Evolutionary conservation across 305 asterid genomes (phyloP).

Genomic region (Fraxinus ornus): DNA sequence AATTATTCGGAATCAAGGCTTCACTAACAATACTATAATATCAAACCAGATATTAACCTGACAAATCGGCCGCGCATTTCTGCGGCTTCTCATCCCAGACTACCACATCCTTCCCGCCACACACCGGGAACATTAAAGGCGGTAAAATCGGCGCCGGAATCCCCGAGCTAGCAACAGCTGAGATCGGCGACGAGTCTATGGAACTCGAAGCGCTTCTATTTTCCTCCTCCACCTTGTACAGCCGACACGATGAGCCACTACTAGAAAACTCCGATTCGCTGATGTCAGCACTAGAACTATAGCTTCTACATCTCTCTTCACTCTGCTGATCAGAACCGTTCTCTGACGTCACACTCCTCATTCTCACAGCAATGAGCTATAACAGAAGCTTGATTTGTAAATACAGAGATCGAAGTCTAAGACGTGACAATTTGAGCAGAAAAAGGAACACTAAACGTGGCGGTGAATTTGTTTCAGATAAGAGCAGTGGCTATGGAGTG

Average conservation of each 20-base stretch:
- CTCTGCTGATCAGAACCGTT: slow-evolving; percentile 58
- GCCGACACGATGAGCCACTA: slow-evolving; percentile 35
- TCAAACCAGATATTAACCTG: slow-evolving; percentile 49
- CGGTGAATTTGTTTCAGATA: slow-evolving; percentile 16
- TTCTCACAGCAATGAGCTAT: slow-evolving; percentile 5
- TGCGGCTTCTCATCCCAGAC: slow-evolving; percentile 59
- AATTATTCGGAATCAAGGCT: background rate
- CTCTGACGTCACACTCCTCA: slow-evolving; percentile 82
- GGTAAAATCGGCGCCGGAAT: slow-evolving; percentile 42
- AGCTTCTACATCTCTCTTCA: slow-evolving; percentile 82
- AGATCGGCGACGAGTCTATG: slow-evolving; percentile 52
- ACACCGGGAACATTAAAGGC: slow-evolving; percentile 56
- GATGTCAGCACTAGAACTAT: slow-evolving; percentile 88
- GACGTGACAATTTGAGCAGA: slow-evolving; percentile 12
- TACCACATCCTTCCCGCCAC: slow-evolving; percentile 69
- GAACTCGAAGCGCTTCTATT: slow-evolving; percentile 65
- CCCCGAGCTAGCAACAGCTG: slow-evolving; percentile 37
- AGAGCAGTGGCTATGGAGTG: slow-evolving; percentile 26
- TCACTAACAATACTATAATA: background rate
- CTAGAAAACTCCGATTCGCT: slow-evolving; percentile 86
- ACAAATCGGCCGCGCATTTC: slow-evolving; percentile 55
- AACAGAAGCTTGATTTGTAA: background rate
- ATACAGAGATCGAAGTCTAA: slow-evolving; percentile 34
- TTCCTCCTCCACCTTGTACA: slow-evolving; percentile 42
- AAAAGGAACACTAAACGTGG: slow-evolving; percentile 9